phyloP scores from a whole-genome alignment of 768 basidiomycete species.

The Podaxis carcinomalis region DNA sequence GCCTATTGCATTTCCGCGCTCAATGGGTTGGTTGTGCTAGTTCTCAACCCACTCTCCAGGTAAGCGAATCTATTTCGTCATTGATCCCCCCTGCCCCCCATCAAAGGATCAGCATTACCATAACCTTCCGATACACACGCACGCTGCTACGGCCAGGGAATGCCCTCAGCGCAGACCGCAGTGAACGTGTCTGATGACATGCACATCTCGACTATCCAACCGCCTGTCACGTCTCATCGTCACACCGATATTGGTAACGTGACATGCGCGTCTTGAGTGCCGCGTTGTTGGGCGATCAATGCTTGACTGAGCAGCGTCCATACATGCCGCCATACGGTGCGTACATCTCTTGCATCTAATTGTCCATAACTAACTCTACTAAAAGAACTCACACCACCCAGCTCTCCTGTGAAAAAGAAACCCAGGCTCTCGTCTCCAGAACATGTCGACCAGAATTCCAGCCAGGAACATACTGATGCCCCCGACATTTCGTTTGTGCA shows the following conservation, averaged over 20 bases:
- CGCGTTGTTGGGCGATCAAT: neutral
- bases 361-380: neutral
- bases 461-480: neutral
- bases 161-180: neutral
- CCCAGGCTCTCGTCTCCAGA: conserved; percentile 8
- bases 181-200: neutral
- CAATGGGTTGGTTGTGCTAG: neutral
- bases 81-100: neutral
- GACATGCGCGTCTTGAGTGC: conserved; percentile 6
- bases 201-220: neutral
- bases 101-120: neutral
- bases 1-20: neutral
- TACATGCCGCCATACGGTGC: neutral
- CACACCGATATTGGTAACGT: conserved; percentile 9
- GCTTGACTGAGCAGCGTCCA: neutral
- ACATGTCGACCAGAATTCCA: neutral
- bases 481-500: neutral
- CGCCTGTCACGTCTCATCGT: neutral
- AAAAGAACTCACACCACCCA: conserved; percentile 5
- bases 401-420: conserved; percentile 9
- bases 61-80: neutral
- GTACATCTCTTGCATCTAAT: neutral
- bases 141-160: neutral
- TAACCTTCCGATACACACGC: neutral
- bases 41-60: neutral